Percentiles rank a stretch among this genome's conserved stretches.
phyloP scores from a whole-genome alignment of 2,329 filamentous ascomycete genomes.

The Magnaporthiopsis poae region DNA sequence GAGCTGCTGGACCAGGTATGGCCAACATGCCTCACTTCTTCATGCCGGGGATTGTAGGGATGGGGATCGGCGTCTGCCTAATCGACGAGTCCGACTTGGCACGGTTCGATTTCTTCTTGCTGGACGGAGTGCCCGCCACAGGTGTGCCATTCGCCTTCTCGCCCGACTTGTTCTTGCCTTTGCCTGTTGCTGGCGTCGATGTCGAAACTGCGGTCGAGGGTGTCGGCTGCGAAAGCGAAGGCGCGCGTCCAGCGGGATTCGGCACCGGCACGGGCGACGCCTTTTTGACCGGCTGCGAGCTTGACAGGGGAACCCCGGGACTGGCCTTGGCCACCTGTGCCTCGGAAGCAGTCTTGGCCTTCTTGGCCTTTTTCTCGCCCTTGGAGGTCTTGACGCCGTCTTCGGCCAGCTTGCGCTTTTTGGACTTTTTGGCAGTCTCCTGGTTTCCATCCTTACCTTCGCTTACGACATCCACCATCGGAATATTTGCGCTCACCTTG shows the following conservation, averaged over 20 bases:
- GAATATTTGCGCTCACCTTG: constrained; percentile 11
- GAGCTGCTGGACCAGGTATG: not conserved
- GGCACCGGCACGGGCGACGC: not conserved
- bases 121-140: not conserved
- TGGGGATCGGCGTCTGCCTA: constrained; percentile 12
- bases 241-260: not conserved
- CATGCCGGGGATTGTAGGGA: constrained; percentile 9
- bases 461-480: not conserved
- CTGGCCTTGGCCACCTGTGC: not conserved
- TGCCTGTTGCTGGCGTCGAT: not conserved
- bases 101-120: constrained; percentile 12
- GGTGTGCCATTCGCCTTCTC: constrained; percentile 9
- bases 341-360: constrained; percentile 15
- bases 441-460: constrained; percentile 10
- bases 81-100: constrained; percentile 5
- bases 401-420: constrained; percentile 31
- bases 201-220: not conserved
- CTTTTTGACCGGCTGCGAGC: not conserved
- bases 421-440: constrained; percentile 24
- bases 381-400: constrained; percentile 15
- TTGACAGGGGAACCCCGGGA: not conserved
- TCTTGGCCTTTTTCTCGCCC: constrained; percentile 27
- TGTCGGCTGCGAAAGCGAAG: not conserved
- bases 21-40: not conserved
- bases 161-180: constrained; percentile 10